Percentiles rank a stretch among this genome's conserved stretches.
phyloP scores from a whole-genome alignment of 2,329 filamentous ascomycete species.

The Hyphodiscus sp. region DNA sequence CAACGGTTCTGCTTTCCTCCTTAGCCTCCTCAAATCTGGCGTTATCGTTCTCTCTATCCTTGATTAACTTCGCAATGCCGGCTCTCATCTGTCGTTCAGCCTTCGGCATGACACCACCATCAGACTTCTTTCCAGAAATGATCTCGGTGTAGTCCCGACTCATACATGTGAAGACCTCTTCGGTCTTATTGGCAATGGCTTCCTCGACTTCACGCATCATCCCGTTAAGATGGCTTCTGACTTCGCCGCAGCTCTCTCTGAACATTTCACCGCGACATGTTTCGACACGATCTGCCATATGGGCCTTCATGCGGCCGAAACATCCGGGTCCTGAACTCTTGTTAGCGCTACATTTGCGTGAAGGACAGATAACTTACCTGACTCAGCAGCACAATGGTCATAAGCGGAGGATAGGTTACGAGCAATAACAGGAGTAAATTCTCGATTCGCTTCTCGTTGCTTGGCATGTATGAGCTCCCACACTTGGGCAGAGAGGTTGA shows the following conservation, averaged over 20 bases:
- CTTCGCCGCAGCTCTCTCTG: conserved; percentile 34
- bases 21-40: neutral
- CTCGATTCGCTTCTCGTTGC: conserved; percentile 47
- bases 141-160: conserved; percentile 30
- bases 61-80: neutral
- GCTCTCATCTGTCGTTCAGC: conserved; percentile 18
- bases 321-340: conserved; percentile 33
- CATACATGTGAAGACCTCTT: conserved; percentile 28
- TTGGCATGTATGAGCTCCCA: conserved; percentile 34
- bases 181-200: conserved; percentile 23
- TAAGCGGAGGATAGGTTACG: conserved; percentile 42
- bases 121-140: conserved; percentile 20
- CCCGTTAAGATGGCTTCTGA: conserved; percentile 33
- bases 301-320: conserved; percentile 45
- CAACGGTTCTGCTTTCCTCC: neutral
- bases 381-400: conserved; percentile 36
- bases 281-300: conserved; percentile 42
- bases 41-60: neutral
- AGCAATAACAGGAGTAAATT: conserved; percentile 44
- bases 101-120: conserved; percentile 22
- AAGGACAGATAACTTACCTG: conserved; percentile 27
- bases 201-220: conserved; percentile 30
- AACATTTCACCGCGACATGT: conserved; percentile 42
- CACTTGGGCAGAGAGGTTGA: conserved; percentile 30
- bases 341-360: neutral